Evolutionary conservation across 1,284 basidiomycete species (phyloP).

Genomic region (Afroboletus lepidellus): DNA sequence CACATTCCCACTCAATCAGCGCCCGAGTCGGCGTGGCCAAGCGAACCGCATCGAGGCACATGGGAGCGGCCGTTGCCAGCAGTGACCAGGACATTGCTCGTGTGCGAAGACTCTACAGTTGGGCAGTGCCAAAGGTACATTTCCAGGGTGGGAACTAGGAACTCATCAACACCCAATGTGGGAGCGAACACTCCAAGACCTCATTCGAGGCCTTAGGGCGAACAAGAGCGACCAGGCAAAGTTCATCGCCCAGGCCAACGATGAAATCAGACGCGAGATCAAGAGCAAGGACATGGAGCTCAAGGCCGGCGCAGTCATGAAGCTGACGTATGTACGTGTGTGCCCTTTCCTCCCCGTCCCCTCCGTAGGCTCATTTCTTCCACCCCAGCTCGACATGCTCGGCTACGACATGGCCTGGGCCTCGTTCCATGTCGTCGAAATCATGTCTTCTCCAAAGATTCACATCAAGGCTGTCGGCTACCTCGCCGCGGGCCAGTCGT

Average conservation of each 20-base stretch:
- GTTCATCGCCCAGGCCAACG: constrained; percentile 78
- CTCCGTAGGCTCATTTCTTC: constrained; percentile 10
- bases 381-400: constrained; percentile 82
- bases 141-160: too few species aligned
- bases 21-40: too few species aligned
- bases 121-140: too few species aligned
- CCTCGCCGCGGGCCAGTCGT: constrained; percentile 91
- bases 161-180: too few species aligned
- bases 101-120: too few species aligned
- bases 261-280: constrained; percentile 90
- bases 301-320: constrained; percentile 93
- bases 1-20: too few species aligned
- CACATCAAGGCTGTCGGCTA: constrained; percentile 97
- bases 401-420: constrained; percentile 90
- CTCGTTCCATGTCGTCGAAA: constrained; percentile 94
- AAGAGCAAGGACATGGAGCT: constrained; percentile 94
- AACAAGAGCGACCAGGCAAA: constrained; percentile 82
- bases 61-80: too few species aligned
- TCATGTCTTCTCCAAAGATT: constrained; percentile 91
- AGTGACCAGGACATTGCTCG: too few species aligned
- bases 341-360: neutral
- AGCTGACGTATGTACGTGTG: constrained; percentile 89
- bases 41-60: neutral
- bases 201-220: constrained; percentile 85
- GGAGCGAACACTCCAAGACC: constrained; percentile 90